Conservation (phyloP, 768 basidiomycete species). For the Megacollybia marginata region DNA sequence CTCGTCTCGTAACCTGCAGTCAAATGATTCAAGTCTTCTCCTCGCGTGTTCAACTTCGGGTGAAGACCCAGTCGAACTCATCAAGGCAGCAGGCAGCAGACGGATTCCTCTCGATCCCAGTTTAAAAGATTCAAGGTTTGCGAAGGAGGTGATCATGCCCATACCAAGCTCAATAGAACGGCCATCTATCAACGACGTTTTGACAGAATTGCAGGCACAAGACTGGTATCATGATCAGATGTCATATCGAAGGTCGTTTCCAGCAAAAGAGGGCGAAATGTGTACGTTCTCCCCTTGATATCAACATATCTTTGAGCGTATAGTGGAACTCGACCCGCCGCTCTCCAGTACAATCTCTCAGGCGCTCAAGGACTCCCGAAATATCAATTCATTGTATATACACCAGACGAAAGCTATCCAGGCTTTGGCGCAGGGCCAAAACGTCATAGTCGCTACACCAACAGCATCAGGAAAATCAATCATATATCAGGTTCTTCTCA, state of each 20-base stretch:
- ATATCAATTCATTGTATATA: conserved; percentile 60
- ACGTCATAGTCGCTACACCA: conserved; percentile 63
- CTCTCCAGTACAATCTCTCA: conserved; percentile 49
- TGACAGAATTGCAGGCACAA: conserved; percentile 50
- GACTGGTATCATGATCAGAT: conserved; percentile 72
- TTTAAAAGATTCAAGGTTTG: conserved; percentile 4
- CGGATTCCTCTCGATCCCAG: conserved; percentile 66
- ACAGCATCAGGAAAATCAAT: conserved; percentile 89
- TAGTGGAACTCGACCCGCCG: conserved; percentile 35
- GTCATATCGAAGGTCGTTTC: conserved; percentile 42
- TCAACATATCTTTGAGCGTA: background rate
- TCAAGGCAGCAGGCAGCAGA: conserved; percentile 61
- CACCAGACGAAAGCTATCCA: conserved; percentile 51
- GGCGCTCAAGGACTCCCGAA: conserved; percentile 51
- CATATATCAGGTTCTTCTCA: conserved; percentile 64
- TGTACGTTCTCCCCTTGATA: background rate
- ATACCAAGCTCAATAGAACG: conserved; percentile 42
- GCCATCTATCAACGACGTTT: conserved; percentile 47
- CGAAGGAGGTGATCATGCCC: conserved; percentile 10
- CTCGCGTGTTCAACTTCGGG: conserved; percentile 33
- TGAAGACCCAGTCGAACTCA: conserved; percentile 56
- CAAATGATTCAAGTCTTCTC: conserved; percentile 40
- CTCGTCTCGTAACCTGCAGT: background rate
- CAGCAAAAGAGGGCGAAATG: conserved; percentile 41
- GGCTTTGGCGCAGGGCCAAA: conserved; percentile 30